These are phyloP conservation scores for Pleurotus djamor DNA, from an alignment of 768 basidiomycete species.

Conservation along the genomic window DNA sequence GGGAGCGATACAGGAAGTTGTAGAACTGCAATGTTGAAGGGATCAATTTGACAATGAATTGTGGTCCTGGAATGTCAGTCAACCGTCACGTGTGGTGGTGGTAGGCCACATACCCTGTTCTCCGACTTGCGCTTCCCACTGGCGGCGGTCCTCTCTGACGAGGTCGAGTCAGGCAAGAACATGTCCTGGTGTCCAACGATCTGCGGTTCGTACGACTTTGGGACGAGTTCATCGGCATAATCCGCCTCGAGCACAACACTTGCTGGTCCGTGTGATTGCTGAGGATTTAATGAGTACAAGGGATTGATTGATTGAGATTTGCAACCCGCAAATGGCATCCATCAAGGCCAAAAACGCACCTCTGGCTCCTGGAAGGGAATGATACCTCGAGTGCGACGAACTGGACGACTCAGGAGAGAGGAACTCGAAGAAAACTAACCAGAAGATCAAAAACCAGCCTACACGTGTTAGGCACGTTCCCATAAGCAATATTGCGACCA, in stretches of 20 bases:
- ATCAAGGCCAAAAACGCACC: conserved; percentile 19
- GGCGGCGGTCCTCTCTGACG: conserved; percentile 30
- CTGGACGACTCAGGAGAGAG: conserved; percentile 38
- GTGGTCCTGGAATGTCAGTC: no score
- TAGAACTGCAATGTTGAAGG: conserved; percentile 43
- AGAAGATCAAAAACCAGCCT: conserved; percentile 13
- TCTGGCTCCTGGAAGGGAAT: conserved; percentile 13
- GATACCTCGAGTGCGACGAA: conserved; percentile 28
- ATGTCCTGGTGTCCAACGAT: conserved; percentile 15
- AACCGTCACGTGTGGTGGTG: neutral
- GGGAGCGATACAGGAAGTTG: conserved; percentile 45
- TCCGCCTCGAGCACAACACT: conserved; percentile 22
- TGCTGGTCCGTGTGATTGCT: conserved; percentile 7
- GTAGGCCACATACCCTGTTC: conserved; percentile 36
- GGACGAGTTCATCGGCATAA: conserved; percentile 26
- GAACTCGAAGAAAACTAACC: no score
- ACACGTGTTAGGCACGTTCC: conserved; percentile 50
- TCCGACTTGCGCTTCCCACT: conserved; percentile 40
- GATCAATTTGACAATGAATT: neutral
- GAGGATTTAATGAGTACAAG: neutral
- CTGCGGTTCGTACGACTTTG: conserved; percentile 11
- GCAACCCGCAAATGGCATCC: neutral
- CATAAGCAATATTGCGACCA: conserved; percentile 8
- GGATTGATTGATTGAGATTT: neutral
- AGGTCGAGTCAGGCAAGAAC: conserved; percentile 16